Evolutionary conservation across 2,329 filamentous ascomycete genomes (phyloP), one percentile per base, ranked within the genome.

Genomic region (Diaporthe ampelina): DNA sequence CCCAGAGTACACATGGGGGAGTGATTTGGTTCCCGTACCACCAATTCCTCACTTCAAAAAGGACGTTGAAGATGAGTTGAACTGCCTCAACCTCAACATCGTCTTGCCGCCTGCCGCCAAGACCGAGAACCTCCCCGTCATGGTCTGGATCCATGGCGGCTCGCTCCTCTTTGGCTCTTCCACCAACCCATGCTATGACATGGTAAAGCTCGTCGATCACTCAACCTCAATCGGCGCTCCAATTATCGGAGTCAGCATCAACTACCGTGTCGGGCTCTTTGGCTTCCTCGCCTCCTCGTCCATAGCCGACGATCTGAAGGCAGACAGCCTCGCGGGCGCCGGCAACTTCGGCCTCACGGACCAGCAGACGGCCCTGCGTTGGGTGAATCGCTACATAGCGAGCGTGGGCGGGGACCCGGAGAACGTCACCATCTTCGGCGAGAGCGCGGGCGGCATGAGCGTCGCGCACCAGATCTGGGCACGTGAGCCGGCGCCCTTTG

Each of bases 361-460:
- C 77, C 91, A 93, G 78, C 83, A 90, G 32, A 82, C 90, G 11
- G 91, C 87, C 0, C 81, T 93, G 24, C 78, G 92, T 75, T 93
- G 91, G 91, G 86, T 91, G 0, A 87, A 89, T 5, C 89, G 92
- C 75, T 91, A 93, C 77, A 92, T 93, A 19, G 29, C 24, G 4
- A 65, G 58, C 15, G 61, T 71, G 10, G 73, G 73, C 35, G 73
- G 73, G 21, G 91, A 94, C 77, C 89, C 91, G 0, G 82, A 84
- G 5, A 90, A 90, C 76, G 91, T 93, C 8, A 93, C 91, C 0
- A 89, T 93, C 68, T 92, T 89, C 88, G 91, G 92, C 5, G 88
- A 93, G 79, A 87, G 85, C 0, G 88, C 89, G 0, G 89, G 89
- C 1, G 81, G 87, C 1, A 91, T 93, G 72, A 92, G 90, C 0